phyloP scores from a whole-genome alignment of 495 filamentous ascomycete genomes.

The Annulohypoxylon stygium region DNA sequence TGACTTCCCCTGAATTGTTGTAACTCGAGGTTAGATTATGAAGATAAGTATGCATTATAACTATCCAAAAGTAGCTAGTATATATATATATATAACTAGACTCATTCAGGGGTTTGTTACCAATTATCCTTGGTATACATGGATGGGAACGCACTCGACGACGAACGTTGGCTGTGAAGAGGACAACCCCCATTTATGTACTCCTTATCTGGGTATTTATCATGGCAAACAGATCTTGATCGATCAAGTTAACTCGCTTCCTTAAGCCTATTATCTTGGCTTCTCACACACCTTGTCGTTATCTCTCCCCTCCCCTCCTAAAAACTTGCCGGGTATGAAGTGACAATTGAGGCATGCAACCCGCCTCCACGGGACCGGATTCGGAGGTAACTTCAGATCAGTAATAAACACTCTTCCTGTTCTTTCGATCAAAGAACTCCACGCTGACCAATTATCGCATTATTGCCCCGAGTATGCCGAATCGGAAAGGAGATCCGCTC shows the following conservation, averaged over 20 bases:
- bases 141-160: too few relatives aligned
- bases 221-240: neutral
- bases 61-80: too few relatives aligned
- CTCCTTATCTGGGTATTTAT: neutral
- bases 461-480: conserved; percentile 15
- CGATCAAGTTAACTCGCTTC: neutral
- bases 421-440: neutral
- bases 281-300: neutral
- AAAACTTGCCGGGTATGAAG: neutral
- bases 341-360: conserved; percentile 6
- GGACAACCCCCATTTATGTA: neutral
- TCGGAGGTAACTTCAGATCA: conserved; percentile 39
- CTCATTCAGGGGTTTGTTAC: too few relatives aligned
- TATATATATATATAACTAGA: too few relatives aligned
- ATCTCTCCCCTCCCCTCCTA: neutral
- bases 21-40: too few relatives aligned
- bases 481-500: conserved; percentile 40
- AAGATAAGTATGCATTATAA: too few relatives aligned
- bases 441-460: conserved; percentile 19
- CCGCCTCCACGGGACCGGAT: conserved; percentile 31
- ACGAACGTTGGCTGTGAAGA: too few relatives aligned
- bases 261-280: neutral
- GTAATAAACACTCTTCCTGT: neutral
- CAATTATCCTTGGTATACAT: too few relatives aligned
- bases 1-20: too few relatives aligned